phyloP scores from a whole-genome alignment of 768 basidiomycete genomes.

The Lactarius evosmus region DNA sequence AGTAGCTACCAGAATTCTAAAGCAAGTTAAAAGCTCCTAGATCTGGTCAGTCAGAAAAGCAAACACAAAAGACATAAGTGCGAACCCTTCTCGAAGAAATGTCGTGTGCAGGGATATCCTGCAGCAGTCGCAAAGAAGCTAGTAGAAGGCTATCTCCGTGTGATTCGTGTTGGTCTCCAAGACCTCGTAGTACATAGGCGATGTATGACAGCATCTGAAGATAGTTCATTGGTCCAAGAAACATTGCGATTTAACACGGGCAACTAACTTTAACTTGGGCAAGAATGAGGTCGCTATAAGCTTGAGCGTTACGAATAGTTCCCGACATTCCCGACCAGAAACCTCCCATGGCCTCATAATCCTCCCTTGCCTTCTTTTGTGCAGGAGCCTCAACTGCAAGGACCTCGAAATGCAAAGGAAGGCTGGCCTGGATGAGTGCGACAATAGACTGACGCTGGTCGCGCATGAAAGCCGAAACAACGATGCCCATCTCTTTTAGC shows the following conservation, averaged over 20 bases:
- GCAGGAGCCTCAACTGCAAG: slow-evolving; percentile 77
- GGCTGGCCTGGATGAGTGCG: slow-evolving; percentile 63
- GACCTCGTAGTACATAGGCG: slow-evolving; percentile 80
- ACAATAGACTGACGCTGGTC: slow-evolving; percentile 64
- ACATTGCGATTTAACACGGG: neutral
- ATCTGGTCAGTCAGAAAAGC: slow-evolving; percentile 9
- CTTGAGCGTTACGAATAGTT: slow-evolving; percentile 63
- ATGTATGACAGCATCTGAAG: slow-evolving; percentile 84
- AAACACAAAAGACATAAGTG: neutral
- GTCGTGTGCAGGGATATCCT: slow-evolving; percentile 88
- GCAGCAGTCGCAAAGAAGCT: slow-evolving; percentile 79
- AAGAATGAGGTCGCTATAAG: slow-evolving; percentile 80
- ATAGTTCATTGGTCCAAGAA: neutral
- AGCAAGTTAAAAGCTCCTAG: slow-evolving; percentile 89
- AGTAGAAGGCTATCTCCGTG: slow-evolving; percentile 81
- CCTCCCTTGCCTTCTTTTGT: slow-evolving; percentile 72
- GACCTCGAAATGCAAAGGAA: slow-evolving; percentile 76
- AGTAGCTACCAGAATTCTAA: slow-evolving; percentile 82
- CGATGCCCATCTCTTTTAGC: slow-evolving; percentile 88
- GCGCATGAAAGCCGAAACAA: slow-evolving; percentile 88
- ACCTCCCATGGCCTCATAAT: slow-evolving; percentile 76
- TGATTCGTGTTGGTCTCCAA: slow-evolving; percentile 58
- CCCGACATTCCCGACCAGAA: slow-evolving; percentile 82
- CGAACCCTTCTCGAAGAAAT: slow-evolving; percentile 76
- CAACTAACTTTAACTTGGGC: slow-evolving; percentile 83